Base-by-base conservation (phyloP, 2,329 filamentous ascomycete genomes). In the Talaromyces sp. region DNA sequence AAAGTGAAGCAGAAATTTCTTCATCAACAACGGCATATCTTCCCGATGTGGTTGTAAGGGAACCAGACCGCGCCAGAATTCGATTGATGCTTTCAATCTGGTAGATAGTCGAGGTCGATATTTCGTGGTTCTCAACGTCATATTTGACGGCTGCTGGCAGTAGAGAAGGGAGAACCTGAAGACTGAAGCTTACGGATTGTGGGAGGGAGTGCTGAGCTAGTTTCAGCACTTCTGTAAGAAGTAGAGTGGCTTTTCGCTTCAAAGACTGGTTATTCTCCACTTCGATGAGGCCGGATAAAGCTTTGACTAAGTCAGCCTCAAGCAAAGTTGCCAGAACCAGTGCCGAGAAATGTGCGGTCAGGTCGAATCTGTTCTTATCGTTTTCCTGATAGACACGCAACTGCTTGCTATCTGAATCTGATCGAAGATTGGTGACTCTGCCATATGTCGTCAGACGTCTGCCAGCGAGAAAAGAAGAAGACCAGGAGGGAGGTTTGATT, bases 61-160 rank as follows among this genome's bases (percentile, higher is more conserved):
- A 79, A 6, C 87, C 86, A 57, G 92, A 96, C 65, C 93, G 86
- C 74, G 96, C 96, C 14, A 99, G 81, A 0, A 93, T 98, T 68
- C 92, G 88, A 76, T 94, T 99, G 69, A 99, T 93, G 74, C 94
- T 97, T 79, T 97, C 97, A 62, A 99, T 96, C 75, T 98, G 95
- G 73, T 98, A 99, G 13, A 99, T 92, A 19, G 96, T 96, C 8
- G 92, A 89, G 8, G 92, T 93, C 7, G 94, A 92, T 64, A 90
- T 83, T 70, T 93, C 93, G 63, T 92, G 88, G 27, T 88, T 85
- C 35, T 93, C 87, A 22, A 87, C 83, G 24, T 86, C 82, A 70
- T 93, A 92, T 39, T 88, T 85, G 1, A 91, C 85, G 4, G 93
- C 92, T 0, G 89, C 87, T 7, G 89, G 84, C 72, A 99, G 90